Evolutionary conservation across 306 rosid genomes (phyloP), one percentile per base, ranked within the genome.

Genomic region (Cucumis melo): DNA sequence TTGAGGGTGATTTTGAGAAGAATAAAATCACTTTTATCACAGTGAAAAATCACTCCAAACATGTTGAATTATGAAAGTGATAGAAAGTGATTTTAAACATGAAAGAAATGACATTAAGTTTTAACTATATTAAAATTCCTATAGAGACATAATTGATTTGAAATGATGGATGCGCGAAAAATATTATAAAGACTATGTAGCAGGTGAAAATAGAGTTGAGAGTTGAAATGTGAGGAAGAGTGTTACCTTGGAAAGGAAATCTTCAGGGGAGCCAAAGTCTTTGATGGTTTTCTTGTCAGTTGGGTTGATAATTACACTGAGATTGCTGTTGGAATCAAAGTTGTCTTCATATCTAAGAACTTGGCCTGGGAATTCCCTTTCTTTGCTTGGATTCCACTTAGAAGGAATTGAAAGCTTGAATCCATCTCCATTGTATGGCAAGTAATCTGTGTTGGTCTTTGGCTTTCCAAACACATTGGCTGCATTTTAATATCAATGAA

Each of bases 391-490:
- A 79, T 94, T 92, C 99, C 99, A 94, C 81, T 94, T 94, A 48
- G 99, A 29, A 17, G 99, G 99, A 77, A 94, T 76, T 5, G 86
- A 83, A 67, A 94, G 21, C 85, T 86, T 92, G 93, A 94, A 94
- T 48, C 99, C 99, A 51, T 86, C 60, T 77, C 99, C 99, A 73
- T 81, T 67, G 85, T 87, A 92, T 41, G 97, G 81, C 78, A 82
- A 12, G 84, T 87, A 94, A 46, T 94, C 99, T 48, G 99, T 94
- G 89, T 89, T 71, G 60, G 78, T 63, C 86, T 94, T 94, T 32
- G 99, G 99, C 90, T 92, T 92, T 68, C 99, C 99, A 82, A 94
- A 94, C 48, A 94, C 90, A 84, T 94, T 94, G 56, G 99, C 99
- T 94, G 90, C 90, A 78, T 73, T 67, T 67, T 42, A 10, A 21